A percentile compares a stretch with the other conserved stretches of the same genome.
These are phyloP conservation scores for Hypoxylon trugodes DNA, from an alignment of 495 filamentous ascomycete species.

Conservation along the genomic window DNA sequence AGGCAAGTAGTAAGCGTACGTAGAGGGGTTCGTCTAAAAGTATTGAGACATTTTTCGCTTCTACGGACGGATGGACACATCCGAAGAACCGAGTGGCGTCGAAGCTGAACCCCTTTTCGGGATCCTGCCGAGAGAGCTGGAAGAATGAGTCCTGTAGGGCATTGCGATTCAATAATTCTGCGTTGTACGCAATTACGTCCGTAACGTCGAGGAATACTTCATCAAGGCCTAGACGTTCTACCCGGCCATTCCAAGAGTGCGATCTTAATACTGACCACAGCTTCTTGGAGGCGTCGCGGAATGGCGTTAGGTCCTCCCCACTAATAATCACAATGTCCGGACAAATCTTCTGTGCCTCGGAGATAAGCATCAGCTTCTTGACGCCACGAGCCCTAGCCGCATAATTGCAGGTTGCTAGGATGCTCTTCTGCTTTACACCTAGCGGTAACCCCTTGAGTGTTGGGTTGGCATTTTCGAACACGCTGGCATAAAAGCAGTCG, in stretches of 20 bases:
- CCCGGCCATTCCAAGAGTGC: constrained; percentile 76
- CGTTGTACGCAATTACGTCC: constrained; percentile 84
- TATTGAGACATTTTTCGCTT: neutral
- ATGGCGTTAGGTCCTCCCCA: constrained; percentile 86
- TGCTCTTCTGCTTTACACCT: constrained; percentile 75
- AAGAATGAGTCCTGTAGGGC: constrained; percentile 77
- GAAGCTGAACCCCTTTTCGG: constrained; percentile 79
- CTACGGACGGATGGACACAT: constrained; percentile 36
- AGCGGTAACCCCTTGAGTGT: constrained; percentile 74
- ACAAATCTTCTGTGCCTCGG: constrained; percentile 79
- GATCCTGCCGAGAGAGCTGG: constrained; percentile 75
- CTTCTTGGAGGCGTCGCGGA: constrained; percentile 84
- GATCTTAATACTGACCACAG: constrained; percentile 73
- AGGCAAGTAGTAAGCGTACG: constrained; percentile 69
- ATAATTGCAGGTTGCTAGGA: constrained; percentile 95
- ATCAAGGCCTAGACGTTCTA: constrained; percentile 86
- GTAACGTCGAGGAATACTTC: constrained; percentile 82
- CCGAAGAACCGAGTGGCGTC: constrained; percentile 67
- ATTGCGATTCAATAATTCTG: constrained; percentile 71
- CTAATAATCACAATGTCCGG: constrained; percentile 86
- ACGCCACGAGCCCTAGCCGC: constrained; percentile 80
- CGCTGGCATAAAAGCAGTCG: constrained; percentile 94
- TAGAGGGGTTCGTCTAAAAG: constrained; percentile 46
- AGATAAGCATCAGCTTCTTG: constrained; percentile 82
- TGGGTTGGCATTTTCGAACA: constrained; percentile 83